phyloP scores from a whole-genome alignment of 805 yeast genomes.

The Starmerella ratchasimensis region DNA sequence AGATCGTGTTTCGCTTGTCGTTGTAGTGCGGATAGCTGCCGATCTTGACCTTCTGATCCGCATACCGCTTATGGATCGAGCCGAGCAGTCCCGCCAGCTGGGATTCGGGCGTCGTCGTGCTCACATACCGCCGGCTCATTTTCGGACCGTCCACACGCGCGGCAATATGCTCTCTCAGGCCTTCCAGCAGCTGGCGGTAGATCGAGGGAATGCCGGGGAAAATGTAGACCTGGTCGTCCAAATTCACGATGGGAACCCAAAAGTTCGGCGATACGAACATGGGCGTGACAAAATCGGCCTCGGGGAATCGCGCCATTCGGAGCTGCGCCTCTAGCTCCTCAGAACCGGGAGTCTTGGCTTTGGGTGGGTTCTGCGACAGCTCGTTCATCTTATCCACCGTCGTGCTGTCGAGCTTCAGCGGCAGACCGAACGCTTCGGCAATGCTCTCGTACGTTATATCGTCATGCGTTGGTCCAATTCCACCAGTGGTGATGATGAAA shows the following conservation, averaged over 20 bases:
- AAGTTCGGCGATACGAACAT: slow-evolving; percentile 36
- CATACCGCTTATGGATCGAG: slow-evolving; percentile 35
- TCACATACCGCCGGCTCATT: slow-evolving; percentile 36
- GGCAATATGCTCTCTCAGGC: slow-evolving; percentile 30
- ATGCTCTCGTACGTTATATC: slow-evolving; percentile 70
- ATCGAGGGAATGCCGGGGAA: slow-evolving; percentile 77
- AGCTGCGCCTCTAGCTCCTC: slow-evolving; percentile 48
- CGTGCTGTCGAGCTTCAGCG: slow-evolving; percentile 38
- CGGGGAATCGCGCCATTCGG: slow-evolving; percentile 71
- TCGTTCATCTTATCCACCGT: slow-evolving; percentile 47
- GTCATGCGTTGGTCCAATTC: slow-evolving; percentile 81
- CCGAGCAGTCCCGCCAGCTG: slow-evolving; percentile 53
- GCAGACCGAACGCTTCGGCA: slow-evolving; percentile 48
- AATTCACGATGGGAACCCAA: slow-evolving; percentile 76
- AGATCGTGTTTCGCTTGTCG: slow-evolving; percentile 51
- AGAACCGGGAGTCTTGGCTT: slow-evolving; percentile 7
- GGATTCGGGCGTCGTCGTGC: slow-evolving; percentile 48
- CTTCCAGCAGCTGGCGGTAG: slow-evolving; percentile 42
- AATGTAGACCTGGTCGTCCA: slow-evolving; percentile 51
- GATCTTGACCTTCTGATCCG: slow-evolving; percentile 40
- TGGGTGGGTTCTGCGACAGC: slow-evolving; percentile 23
- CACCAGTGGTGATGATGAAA: slow-evolving; percentile 57
- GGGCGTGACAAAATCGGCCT: slow-evolving; percentile 26
- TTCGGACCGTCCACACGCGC: slow-evolving; percentile 30
- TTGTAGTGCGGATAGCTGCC: slow-evolving; percentile 78